Base-by-base conservation (phyloP, 176 grass and related monocot genomes). In the Rhipidocladum racemiflorum region DNA sequence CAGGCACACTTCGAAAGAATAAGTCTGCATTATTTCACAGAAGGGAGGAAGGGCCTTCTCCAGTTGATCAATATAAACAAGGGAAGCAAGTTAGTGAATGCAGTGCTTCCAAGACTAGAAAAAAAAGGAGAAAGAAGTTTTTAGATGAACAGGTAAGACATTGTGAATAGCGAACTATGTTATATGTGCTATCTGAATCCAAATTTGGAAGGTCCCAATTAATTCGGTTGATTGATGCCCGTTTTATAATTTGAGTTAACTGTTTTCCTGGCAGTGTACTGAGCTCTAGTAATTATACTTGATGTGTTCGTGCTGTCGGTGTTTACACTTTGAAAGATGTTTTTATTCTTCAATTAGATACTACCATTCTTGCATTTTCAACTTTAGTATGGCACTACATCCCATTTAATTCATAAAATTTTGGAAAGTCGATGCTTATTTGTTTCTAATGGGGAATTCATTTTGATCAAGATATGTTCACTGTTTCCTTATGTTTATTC, bases 111-210 rank as follows among this genome's bases (percentile, higher is more conserved):
- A 69, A 73, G 54, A 21, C 57, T 64, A 81, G 44, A 65, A 65
- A 42, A 11, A 87, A 84, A 83, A 84, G 25, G 25, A 65, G 80
- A 57, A 82, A 77, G 78, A 88, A 85, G 51, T 50, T 79, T 36
- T 43, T 74, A 68, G 50, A 40, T 45, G 40, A 59, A 83, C 59
- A 79, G 82, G 90, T 91, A 79, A 69, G 29, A 70, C 72, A 60
- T 53, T 35, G 20, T 76, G 55, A 12, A 45, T 70, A 17, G 15
- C 67, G 45, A 77, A 43, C 34, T 45, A 48, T 65, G 9, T 84
- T 72, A 17, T 74, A 43, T 57, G 9, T 60, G 68, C 48, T 46
- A 14, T 30, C 46, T 28, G 62, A 28, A 55, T 84, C 21, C 17
- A 68, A 73, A 64, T 68, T 29, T 21, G 39, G 55, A 76, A 32